These are phyloP conservation scores for Fusarium sp. DNA, from an alignment of 2,329 filamentous ascomycete genomes.

Conservation along the genomic window DNA sequence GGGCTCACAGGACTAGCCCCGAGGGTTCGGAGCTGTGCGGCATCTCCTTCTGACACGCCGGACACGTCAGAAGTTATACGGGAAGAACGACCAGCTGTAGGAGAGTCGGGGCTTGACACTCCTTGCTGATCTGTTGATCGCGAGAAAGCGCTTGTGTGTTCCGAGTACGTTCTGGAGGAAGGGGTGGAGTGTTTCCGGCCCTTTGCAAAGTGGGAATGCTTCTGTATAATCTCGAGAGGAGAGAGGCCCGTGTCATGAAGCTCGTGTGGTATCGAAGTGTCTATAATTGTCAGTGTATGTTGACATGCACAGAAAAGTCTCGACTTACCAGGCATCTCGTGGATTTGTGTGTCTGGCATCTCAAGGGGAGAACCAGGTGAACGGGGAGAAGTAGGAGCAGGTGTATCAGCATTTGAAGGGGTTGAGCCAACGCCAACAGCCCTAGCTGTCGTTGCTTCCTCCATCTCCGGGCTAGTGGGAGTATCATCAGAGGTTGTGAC, in stretches of 20 bases:
- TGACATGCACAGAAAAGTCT: not conserved
- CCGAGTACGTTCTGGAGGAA: slow-evolving; percentile 43
- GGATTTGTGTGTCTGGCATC: slow-evolving; percentile 57
- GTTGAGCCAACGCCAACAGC: slow-evolving; percentile 18
- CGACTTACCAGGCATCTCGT: slow-evolving; percentile 60
- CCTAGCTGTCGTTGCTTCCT: slow-evolving; percentile 46
- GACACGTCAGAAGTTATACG: slow-evolving; percentile 41
- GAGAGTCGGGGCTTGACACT: slow-evolving; percentile 15
- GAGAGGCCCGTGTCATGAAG: slow-evolving; percentile 58
- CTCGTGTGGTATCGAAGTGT: slow-evolving; percentile 58
- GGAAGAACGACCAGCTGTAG: slow-evolving; percentile 16
- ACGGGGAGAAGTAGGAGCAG: slow-evolving; percentile 17
- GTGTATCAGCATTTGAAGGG: slow-evolving; percentile 25
- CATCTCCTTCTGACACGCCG: slow-evolving; percentile 36
- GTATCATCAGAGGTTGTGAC: slow-evolving; percentile 58
- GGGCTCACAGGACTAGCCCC: slow-evolving; percentile 34
- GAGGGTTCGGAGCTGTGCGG: slow-evolving; percentile 31
- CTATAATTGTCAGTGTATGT: slow-evolving; percentile 40
- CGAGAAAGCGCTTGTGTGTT: slow-evolving; percentile 45
- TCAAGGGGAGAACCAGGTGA: slow-evolving; percentile 45
- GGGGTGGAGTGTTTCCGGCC: slow-evolving; percentile 33
- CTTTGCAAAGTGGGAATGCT: slow-evolving; percentile 42
- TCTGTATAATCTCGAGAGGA: slow-evolving; percentile 54
- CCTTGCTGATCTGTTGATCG: slow-evolving; percentile 39
- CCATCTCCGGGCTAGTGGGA: slow-evolving; percentile 53